A percentile compares a stretch with the other conserved stretches of the same genome.
Conservation (phyloP, 306 rosid genomes). For the Geum urbanum region DNA sequence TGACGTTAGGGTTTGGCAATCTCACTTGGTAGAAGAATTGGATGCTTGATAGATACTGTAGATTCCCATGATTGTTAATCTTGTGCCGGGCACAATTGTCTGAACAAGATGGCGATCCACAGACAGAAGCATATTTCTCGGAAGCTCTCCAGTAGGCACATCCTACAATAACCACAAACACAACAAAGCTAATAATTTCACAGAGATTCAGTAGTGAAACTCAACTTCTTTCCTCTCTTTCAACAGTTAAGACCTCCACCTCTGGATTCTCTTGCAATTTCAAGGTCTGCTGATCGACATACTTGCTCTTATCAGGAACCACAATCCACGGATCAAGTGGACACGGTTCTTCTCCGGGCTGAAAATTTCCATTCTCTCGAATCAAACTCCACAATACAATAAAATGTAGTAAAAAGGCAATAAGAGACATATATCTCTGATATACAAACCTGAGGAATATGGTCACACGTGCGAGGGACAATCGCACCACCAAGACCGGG, state of each 20-base stretch:
- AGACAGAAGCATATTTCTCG: constrained; percentile 94
- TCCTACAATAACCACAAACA: constrained; percentile 55
- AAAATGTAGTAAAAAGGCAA: neutral
- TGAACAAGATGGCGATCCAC: constrained; percentile 95
- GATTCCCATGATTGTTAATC: constrained; percentile 88
- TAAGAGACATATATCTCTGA: neutral
- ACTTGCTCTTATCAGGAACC: constrained; percentile 90
- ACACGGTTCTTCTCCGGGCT: constrained; percentile 97
- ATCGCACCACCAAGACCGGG: constrained; percentile 99
- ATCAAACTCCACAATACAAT: constrained; percentile 15
- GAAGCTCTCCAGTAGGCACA: constrained; percentile 98
- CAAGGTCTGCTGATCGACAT: constrained; percentile 94
- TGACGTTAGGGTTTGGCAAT: constrained; percentile 7
- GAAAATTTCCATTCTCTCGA: constrained; percentile 11
- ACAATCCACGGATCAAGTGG: constrained; percentile 95
- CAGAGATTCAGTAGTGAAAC: neutral
- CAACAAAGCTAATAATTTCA: constrained; percentile 15
- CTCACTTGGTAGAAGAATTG: constrained; percentile 73
- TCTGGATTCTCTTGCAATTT: constrained; percentile 97
- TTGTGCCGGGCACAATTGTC: constrained; percentile 92
- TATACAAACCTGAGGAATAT: constrained; percentile 73
- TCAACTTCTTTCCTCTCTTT: neutral
- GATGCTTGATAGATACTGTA: constrained; percentile 92
- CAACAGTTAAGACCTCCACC: constrained; percentile 35
- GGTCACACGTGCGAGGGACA: constrained; percentile 93